Evolutionary conservation across 2,329 filamentous ascomycete genomes (phyloP), one percentile per base, ranked within the genome.

Genomic region (Plectosphaerella sp.): DNA sequence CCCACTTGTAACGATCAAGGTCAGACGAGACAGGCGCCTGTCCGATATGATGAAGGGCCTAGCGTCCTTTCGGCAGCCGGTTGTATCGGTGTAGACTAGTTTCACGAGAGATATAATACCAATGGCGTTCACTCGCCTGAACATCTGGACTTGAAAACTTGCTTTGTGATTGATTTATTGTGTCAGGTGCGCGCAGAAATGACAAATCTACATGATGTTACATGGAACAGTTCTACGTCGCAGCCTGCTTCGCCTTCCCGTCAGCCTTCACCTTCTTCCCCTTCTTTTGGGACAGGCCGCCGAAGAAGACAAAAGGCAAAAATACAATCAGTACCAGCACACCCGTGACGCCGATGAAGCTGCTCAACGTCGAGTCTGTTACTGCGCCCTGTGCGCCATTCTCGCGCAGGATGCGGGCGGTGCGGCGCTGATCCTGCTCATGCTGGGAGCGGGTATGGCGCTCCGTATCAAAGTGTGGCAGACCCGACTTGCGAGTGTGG

Each of bases 391-490:
- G 69, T 60, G 68, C 57, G 52, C 63, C 59, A 52, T 67, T 57
- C 25, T 68, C 65, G 11, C 61, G 75, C 64, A 61, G 76, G 65
- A 61, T 79, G 64, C 64, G 60, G 36, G 62, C 63, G 42, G 64
- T 63, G 15, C 73, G 67, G 6, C 75, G 67, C 43, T 72, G 67
- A 58, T 89, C 81, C 60, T 88, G 77, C 35, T 78, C 74, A 48
- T 79, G 75, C 57, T 96, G 90, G 54, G 90, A 95, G 56, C 83
- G 77, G 61, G 84, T 83, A 69, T 96, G 92, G 10, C 79, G 77
- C 42, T 72, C 75, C 41, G 81, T 80, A 71, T 97, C 87, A 60
- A 96, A 99, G 71, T 96, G 89, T 58, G 84, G 82, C 33, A 91
- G 75, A 35, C 84, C 76, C 51, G 82, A 73, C 33, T 73, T 67